Conservation (phyloP, 331 rosid genomes). For the Stylosanthes scabra region DNA sequence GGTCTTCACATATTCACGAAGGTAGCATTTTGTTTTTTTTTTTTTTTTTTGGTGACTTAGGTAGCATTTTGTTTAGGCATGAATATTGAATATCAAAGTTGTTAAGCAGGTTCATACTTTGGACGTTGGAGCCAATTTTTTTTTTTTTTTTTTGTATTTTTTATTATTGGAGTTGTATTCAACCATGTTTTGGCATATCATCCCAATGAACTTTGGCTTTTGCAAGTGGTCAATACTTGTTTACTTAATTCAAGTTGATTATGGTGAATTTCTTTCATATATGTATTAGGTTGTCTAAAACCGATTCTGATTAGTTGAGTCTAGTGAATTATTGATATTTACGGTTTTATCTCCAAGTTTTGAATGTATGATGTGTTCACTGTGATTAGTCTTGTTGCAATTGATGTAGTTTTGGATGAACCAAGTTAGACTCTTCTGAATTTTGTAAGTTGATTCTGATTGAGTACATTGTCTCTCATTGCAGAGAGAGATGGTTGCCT, state of each 20-base stretch:
- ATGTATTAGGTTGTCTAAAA: background rate
- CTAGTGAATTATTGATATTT: background rate
- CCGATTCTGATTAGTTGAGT: background rate
- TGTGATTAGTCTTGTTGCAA: slow-evolving; percentile 4
- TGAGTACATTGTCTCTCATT: slow-evolving; percentile 14
- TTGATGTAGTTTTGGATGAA: background rate
- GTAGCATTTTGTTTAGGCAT: slow-evolving; percentile 3
- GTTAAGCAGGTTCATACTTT: background rate
- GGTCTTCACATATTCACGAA: too few species aligned
- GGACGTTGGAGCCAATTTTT: too few species aligned
- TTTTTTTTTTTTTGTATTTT: too few species aligned
- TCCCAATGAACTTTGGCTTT: too few species aligned
- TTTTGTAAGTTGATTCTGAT: slow-evolving; percentile 16
- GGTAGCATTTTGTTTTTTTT: too few species aligned
- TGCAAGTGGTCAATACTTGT: too few species aligned
- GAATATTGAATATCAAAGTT: background rate
- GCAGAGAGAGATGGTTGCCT: slow-evolving; percentile 88
- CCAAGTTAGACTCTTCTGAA: background rate
- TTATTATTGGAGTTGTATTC: too few species aligned
- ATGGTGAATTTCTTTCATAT: background rate
- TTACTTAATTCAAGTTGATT: background rate
- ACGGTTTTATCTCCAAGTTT: background rate
- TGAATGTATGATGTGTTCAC: background rate
- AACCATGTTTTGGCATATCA: too few species aligned
- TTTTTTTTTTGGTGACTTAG: too few species aligned